phyloP scores from a whole-genome alignment of 495 filamentous ascomycete genomes.

The Terfezia boudieri region DNA sequence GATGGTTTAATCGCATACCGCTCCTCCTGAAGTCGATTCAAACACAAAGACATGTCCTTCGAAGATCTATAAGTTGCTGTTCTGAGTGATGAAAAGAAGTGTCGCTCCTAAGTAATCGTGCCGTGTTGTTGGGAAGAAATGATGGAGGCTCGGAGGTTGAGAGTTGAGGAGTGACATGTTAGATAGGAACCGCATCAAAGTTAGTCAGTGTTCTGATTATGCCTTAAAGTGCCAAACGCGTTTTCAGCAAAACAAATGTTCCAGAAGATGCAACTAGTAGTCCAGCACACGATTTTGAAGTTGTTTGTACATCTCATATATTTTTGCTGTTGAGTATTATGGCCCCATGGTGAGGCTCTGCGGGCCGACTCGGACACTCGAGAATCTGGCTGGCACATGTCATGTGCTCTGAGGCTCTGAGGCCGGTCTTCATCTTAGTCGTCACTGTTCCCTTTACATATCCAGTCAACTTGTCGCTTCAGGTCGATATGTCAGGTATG shows the following conservation, averaged over 20 bases:
- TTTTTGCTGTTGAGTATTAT: background rate
- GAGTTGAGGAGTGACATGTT: too few species aligned
- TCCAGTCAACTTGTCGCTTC: too few species aligned
- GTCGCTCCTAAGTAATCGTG: background rate
- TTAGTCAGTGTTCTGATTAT: too few species aligned
- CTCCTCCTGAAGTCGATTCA: slow-evolving; percentile 78
- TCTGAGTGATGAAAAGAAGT: background rate
- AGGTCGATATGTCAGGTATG: too few species aligned
- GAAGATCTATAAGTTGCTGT: background rate
- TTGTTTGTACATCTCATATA: background rate
- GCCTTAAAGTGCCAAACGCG: too few species aligned
- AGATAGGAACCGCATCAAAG: too few species aligned
- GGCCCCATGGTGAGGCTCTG: too few species aligned
- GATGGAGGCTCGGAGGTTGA: background rate
- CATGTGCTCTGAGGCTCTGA: too few species aligned
- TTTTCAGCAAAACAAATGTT: slow-evolving; percentile 1
- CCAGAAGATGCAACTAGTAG: background rate
- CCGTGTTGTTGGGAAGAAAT: background rate
- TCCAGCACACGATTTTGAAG: background rate
- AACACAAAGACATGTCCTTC: slow-evolving; percentile 55
- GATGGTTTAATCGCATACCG: slow-evolving; percentile 31
- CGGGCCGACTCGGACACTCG: too few species aligned
- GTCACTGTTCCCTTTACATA: too few species aligned
- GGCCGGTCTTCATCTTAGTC: too few species aligned
- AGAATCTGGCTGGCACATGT: too few species aligned